A percentile compares a stretch with the other conserved stretches of the same genome.
Evolutionary conservation across 2,329 filamentous ascomycete species (phyloP).

Genomic region (Elsinoe fawcettii): DNA sequence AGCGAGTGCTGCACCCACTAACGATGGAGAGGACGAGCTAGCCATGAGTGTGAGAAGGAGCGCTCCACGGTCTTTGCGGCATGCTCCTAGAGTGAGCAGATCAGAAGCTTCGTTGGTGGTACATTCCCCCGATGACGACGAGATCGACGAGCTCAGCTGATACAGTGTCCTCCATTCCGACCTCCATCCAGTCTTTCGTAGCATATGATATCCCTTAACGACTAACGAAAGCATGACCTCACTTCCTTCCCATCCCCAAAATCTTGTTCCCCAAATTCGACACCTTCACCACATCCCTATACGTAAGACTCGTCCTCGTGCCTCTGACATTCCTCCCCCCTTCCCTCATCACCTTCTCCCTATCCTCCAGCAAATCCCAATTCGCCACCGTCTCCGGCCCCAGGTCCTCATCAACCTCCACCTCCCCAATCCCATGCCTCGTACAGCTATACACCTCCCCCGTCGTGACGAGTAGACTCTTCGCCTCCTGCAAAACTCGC

Average conservation of each 20-base stretch:
- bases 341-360: conserved; percentile 31
- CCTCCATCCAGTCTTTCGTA: neutral
- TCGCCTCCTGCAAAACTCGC: conserved; percentile 72
- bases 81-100: neutral
- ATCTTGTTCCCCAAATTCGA: conserved; percentile 64
- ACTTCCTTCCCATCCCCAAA: conserved; percentile 36
- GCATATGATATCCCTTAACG: neutral
- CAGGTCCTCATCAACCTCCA: conserved; percentile 58
- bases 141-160: neutral
- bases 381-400: conserved; percentile 54
- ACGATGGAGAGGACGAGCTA: neutral
- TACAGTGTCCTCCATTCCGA: neutral
- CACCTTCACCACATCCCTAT: conserved; percentile 79
- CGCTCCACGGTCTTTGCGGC: neutral
- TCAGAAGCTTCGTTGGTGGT: too few species aligned
- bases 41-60: neutral
- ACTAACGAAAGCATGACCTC: neutral
- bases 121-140: neutral
- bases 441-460: conserved; percentile 60
- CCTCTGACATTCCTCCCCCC: conserved; percentile 51
- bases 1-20: neutral
- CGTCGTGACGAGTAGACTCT: conserved; percentile 69
- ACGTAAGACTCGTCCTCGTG: conserved; percentile 66
- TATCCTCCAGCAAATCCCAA: conserved; percentile 57
- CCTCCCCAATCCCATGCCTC: conserved; percentile 66